These are phyloP conservation scores for Dendryphion nanum DNA, from an alignment of 2,329 filamentous ascomycete genomes.

Conservation along the genomic window DNA sequence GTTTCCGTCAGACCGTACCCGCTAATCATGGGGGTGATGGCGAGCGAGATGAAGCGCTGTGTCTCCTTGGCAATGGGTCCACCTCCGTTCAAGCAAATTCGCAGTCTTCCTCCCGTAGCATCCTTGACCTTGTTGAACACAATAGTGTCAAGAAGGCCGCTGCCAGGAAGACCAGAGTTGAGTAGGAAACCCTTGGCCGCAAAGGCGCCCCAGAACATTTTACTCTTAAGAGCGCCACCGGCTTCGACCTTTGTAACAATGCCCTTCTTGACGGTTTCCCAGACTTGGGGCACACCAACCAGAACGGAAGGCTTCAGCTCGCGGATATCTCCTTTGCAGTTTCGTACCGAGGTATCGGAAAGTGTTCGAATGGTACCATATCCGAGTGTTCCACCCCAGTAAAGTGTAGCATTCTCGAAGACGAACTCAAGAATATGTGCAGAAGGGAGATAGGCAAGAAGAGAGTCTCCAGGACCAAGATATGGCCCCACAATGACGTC, in stretches of 20 bases:
- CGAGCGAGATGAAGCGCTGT: conserved; percentile 85
- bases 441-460: conserved; percentile 89
- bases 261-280: conserved; percentile 97
- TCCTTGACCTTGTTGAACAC: conserved; percentile 92
- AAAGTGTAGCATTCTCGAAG: conserved; percentile 87
- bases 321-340: conserved; percentile 90
- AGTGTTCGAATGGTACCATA: conserved; percentile 91
- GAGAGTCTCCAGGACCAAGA: conserved; percentile 72
- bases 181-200: conserved; percentile 62
- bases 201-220: conserved; percentile 73
- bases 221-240: conserved; percentile 66
- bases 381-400: conserved; percentile 86
- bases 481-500: conserved; percentile 73
- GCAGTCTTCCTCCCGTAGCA: conserved; percentile 81
- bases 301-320: conserved; percentile 87
- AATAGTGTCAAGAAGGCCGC: conserved; percentile 70
- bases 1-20: conserved; percentile 97
- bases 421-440: conserved; percentile 97
- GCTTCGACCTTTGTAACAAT: conserved; percentile 76
- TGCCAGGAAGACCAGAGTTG: conserved; percentile 61
- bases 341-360: conserved; percentile 79
- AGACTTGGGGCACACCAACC: conserved; percentile 92
- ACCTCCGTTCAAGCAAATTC: conserved; percentile 91
- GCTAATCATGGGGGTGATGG: conserved; percentile 88
- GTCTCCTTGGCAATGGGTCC: conserved; percentile 87